These are phyloP conservation scores for Ceriops decandra DNA, from an alignment of 345 rosid genomes.

Conservation along the genomic window DNA sequence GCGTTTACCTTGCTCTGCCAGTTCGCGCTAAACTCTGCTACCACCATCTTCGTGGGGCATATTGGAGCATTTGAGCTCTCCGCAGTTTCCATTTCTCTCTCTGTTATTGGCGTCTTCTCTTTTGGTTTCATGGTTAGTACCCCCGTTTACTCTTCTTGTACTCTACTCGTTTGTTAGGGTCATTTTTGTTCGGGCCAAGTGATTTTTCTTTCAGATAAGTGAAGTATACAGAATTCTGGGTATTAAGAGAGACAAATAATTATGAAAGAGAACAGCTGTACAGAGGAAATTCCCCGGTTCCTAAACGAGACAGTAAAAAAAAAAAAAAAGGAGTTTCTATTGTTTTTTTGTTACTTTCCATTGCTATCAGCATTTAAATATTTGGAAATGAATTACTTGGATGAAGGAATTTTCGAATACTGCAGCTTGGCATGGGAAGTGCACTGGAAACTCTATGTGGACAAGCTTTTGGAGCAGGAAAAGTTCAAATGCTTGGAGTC, in stretches of 20 bases:
- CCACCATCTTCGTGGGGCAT: constrained; percentile 64
- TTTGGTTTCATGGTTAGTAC: constrained; percentile 62
- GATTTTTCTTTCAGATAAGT: too few relatives aligned
- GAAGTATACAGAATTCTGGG: too few relatives aligned
- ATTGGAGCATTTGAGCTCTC: constrained; percentile 65
- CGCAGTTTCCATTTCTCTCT: constrained; percentile 56
- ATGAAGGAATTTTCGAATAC: neutral
- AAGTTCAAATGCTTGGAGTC: constrained; percentile 62
- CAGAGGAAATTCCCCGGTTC: too few relatives aligned
- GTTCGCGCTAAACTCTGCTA: constrained; percentile 47
- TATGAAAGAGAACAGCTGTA: too few relatives aligned
- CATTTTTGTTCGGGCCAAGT: too few relatives aligned
- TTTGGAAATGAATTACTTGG: neutral
- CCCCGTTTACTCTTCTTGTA: neutral
- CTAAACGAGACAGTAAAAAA: too few relatives aligned
- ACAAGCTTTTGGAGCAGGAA: constrained; percentile 89
- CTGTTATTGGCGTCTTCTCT: constrained; percentile 69
- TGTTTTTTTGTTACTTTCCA: neutral
- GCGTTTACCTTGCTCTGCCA: constrained; percentile 50
- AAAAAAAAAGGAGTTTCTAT: too few relatives aligned
- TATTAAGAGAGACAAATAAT: too few relatives aligned
- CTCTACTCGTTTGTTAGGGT: too few relatives aligned
- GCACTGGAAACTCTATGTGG: constrained; percentile 89
- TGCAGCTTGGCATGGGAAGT: constrained; percentile 93
- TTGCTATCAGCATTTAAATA: neutral